Conservation (phyloP, 2,329 filamentous ascomycete species). For the Alternaria conjuncta region DNA sequence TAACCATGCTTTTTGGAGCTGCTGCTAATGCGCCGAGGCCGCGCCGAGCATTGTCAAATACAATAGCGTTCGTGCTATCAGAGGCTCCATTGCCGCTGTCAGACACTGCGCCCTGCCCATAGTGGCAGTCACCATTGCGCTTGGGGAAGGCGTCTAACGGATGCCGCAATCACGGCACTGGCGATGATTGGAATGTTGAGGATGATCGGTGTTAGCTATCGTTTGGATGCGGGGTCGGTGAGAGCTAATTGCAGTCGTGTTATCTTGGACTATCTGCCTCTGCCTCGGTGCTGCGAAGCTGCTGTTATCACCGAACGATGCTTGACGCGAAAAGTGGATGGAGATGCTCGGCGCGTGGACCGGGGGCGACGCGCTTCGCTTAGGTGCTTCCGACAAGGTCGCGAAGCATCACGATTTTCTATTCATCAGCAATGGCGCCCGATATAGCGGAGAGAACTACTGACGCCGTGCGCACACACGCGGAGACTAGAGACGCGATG, state of each 20-base stretch:
- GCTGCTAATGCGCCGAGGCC: conserved; percentile 7
- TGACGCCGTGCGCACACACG: neutral
- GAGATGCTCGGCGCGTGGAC: neutral
- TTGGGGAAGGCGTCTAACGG: neutral
- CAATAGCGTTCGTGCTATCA: neutral
- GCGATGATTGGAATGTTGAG: neutral
- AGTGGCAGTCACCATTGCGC: neutral
- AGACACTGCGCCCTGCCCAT: neutral
- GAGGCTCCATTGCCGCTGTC: neutral
- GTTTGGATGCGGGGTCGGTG: conserved; percentile 2
- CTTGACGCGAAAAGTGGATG: neutral
- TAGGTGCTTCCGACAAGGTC: neutral
- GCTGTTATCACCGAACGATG: neutral
- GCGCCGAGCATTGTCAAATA: conserved; percentile 6
- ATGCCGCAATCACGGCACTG: neutral
- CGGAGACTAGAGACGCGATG: neutral
- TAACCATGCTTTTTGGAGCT: conserved; percentile 12
- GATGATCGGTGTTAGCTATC: neutral
- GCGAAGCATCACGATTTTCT: neutral
- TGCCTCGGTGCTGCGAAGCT: neutral
- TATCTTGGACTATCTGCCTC: neutral
- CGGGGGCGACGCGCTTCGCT: neutral
- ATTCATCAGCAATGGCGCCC: neutral
- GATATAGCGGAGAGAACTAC: neutral
- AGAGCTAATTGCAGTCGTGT: neutral